phyloP scores from a whole-genome alignment of 78 protist genomes.

The Monosiga brevicollis region DNA sequence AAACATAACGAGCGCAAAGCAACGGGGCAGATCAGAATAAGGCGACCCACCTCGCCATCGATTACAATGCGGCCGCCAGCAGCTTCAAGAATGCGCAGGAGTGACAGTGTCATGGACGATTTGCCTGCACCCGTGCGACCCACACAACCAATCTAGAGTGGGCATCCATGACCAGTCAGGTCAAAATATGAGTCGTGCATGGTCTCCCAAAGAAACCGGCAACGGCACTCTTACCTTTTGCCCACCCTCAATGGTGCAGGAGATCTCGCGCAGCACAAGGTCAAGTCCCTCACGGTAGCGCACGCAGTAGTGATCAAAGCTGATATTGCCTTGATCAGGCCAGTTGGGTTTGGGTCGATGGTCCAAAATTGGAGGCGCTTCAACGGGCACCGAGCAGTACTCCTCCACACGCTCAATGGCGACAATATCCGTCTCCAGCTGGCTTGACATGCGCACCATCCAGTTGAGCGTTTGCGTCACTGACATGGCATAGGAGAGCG shows the following conservation, averaged over 20 bases:
- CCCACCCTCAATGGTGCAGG: slow-evolving; percentile 20
- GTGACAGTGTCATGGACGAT: slow-evolving; percentile 46
- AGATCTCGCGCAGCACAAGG: slow-evolving; percentile 35
- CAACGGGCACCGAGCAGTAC: slow-evolving; percentile 14
- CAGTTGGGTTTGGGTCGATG: slow-evolving; percentile 6
- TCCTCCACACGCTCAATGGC: slow-evolving; percentile 62
- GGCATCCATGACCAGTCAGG: too few relatives aligned
- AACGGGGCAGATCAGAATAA: background rate
- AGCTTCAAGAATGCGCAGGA: slow-evolving; percentile 69
- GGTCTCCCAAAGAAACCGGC: too few relatives aligned
- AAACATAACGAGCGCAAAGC: background rate
- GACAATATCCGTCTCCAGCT: slow-evolving; percentile 58
- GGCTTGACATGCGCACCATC: slow-evolving; percentile 20
- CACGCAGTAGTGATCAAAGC: slow-evolving; percentile 18
- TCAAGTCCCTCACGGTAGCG: slow-evolving; percentile 66
- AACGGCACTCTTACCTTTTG: slow-evolving; percentile 58
- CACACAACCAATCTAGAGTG: too few relatives aligned
- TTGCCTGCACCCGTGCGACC: slow-evolving; percentile 89
- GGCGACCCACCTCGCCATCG: background rate
- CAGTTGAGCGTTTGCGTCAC: slow-evolving; percentile 39
- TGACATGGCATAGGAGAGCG: slow-evolving; percentile 43
- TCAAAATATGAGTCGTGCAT: too few relatives aligned
- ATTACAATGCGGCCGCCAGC: background rate
- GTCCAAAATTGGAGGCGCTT: background rate
- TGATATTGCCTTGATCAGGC: slow-evolving; percentile 53